Evolutionary conservation across 345 rosid genomes (phyloP), one percentile per base, ranked within the genome.

Genomic region (Angophora floribunda): DNA sequence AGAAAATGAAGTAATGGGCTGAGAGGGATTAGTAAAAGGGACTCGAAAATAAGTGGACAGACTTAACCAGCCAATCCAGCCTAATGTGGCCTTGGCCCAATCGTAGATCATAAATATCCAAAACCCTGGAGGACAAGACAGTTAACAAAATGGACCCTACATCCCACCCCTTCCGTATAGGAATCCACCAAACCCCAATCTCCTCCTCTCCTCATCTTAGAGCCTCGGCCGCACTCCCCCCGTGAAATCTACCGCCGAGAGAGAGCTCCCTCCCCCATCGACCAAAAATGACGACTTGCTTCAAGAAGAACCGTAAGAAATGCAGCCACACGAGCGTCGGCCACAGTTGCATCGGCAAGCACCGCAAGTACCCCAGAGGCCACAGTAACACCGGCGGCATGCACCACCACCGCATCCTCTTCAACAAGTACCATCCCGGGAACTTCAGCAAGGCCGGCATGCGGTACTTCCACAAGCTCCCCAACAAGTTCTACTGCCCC

Each of bases 251-350:
- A 19, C 41, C 12, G 80, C 45, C 45, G 45, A 32, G 5, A 52
- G 57, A 52, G 57, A 52, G 57, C 55, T 80, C 22, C 75, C 13
- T 0, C 57, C 67, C 6, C 15, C 32, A 32, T 17, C 88, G 17
- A 9, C 67, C 63, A 16, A 28, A 88, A 78, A 92, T 91, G 94
- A 90, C 94, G 28, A 92, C 92, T 79, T 36, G 94, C 59, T 92
- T 92, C 90, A 92, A 92, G 94, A 92, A 92, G 93, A 91, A 92
- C 90, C 70, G 94, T 85, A 92, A 92, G 94, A 92, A 92, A 93
- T 65, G 94, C 1, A 93, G 94, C 28, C 94, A 92, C 82, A 92
- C 90, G 32, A 92, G 94, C 86, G 92, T 93, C 19, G 94, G 94
- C 6, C 94, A 92, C 41, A 93, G 94, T 9, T 93, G 94, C 52